Base-by-base conservation (phyloP, 345 rosid genomes). In the Populus tremula region DNA sequence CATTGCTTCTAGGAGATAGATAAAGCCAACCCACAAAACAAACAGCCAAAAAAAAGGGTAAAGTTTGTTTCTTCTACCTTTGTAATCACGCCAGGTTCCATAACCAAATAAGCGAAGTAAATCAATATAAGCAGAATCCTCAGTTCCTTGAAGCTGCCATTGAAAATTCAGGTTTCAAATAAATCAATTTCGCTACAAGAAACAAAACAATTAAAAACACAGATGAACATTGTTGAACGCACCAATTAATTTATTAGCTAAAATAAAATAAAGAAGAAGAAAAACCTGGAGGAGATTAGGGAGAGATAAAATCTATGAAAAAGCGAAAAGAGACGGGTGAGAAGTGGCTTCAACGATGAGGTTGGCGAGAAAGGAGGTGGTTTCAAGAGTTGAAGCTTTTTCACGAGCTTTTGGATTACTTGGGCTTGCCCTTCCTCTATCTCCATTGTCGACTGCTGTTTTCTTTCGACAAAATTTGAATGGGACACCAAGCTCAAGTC, bases 361-460 rank as follows among this genome's bases (percentile, higher is more conserved):
- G 18, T 53, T 47, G 20, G 45, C 53, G 8, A 79, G 67, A 11
- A 73, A 31, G 23, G 82, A 70, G 59, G 18, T 78, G 13, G 43
- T 36, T 3, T 13, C 21, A 47, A 73, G 74, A 29, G 82, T 47
- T 23, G 87, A 78, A 35, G 88, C 87, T 79, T 80, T 85, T 71
- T 36, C 47, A 87, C 84, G 39, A 84, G 84, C 38, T 73, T 75
- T 29, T 83, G 80, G 33, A 89, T 85, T 1, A 82, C 18, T 66
- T 77, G 81, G 36, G 81, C 82, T 78, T 89, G 89, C 38, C 69
- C 80, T 69, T 83, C 81, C 77, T 89, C 87, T 33, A 82, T 81
- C 76, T 87, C 89, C 89, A 31, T 49, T 13, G 6, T 43, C 23
- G 2, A 6, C 14, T 27, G 13, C 14, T n/a, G 54, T 14, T 27